Evolutionary conservation across 202 grass and related monocot species (phyloP).

Genomic region (Digitaria exilis): DNA sequence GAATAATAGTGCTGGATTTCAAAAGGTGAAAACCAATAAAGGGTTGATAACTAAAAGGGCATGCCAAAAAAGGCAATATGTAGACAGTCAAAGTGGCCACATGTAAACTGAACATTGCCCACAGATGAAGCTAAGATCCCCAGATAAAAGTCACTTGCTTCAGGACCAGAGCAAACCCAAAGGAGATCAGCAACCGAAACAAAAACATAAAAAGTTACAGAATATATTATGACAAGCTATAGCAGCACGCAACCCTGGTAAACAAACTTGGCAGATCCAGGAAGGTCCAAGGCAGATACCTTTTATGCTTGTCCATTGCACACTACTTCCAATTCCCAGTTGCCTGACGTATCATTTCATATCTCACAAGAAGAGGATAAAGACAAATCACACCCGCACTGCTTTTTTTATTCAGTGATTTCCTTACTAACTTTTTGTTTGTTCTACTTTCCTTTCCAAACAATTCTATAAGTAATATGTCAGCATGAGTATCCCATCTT

Average conservation of each 20-base stretch:
- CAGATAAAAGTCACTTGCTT: constrained; percentile 3
- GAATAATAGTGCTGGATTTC: constrained; percentile 2
- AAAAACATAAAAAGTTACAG: constrained; percentile 31
- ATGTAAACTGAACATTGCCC: constrained; percentile 2
- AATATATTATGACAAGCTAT: constrained; percentile 16
- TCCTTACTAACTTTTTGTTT: background rate
- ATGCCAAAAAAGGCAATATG: constrained; percentile 6
- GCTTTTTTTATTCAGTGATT: constrained; percentile 34
- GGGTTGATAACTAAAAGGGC: background rate
- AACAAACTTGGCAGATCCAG: constrained; percentile 33
- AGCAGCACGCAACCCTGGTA: background rate
- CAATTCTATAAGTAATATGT: constrained; percentile 26
- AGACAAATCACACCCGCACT: constrained; percentile 8
- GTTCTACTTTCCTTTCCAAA: constrained; percentile 26
- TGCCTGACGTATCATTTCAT: constrained; percentile 33
- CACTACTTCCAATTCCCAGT: constrained; percentile 34
- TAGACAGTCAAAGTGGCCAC: background rate
- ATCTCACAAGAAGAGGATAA: constrained; percentile 40
- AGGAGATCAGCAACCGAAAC: constrained; percentile 27
- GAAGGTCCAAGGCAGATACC: background rate
- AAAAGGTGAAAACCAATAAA: background rate
- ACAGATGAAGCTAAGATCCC: background rate
- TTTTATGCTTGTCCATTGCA: constrained; percentile 23
- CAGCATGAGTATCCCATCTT: constrained; percentile 14
- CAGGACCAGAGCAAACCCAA: background rate